Evolutionary conservation across 2,329 filamentous ascomycete species (phyloP).

Genomic region (Emmonsiellopsis sp.): DNA sequence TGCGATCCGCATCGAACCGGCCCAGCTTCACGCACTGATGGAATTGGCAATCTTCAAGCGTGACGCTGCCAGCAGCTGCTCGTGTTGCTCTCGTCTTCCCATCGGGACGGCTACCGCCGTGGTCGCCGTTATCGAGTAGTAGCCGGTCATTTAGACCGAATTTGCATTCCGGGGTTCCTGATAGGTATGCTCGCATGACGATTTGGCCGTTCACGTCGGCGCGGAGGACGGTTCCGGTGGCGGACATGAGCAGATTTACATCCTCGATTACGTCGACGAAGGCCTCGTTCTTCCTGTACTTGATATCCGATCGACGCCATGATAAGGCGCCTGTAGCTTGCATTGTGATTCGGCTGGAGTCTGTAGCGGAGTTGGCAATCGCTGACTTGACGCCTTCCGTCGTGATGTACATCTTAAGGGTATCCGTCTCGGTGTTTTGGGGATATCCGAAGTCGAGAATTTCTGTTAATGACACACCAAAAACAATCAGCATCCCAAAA

Average conservation of each 20-base stretch:
- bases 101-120: slow-evolving; percentile 35
- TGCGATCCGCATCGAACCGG: slow-evolving; percentile 92
- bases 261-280: slow-evolving; percentile 99
- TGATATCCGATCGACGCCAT: slow-evolving; percentile 94
- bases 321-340: slow-evolving; percentile 95
- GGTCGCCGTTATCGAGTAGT: slow-evolving; percentile 69
- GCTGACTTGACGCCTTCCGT: slow-evolving; percentile 95
- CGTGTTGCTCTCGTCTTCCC: slow-evolving; percentile 79
- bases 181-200: slow-evolving; percentile 95
- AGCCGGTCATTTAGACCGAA: slow-evolving; percentile 95
- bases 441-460: slow-evolving; percentile 99
- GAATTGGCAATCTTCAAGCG: slow-evolving; percentile 95
- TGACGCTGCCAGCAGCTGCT: slow-evolving; percentile 89
- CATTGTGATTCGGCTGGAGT: slow-evolving; percentile 98
- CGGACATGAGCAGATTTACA: slow-evolving; percentile 98
- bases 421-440: slow-evolving; percentile 97
- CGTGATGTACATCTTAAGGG: slow-evolving; percentile 99
- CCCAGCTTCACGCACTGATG: slow-evolving; percentile 97
- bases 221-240: slow-evolving; percentile 84
- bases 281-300: slow-evolving; percentile 98
- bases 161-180: slow-evolving; percentile 95
- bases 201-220: slow-evolving; percentile 97
- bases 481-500: neutral
- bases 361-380: slow-evolving; percentile 57
- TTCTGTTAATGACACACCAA: slow-evolving; percentile 51